A percentile compares a stretch with the other conserved stretches of the same genome.
These are phyloP conservation scores for Phytophthora kernoviae DNA, from an alignment of 352 stramenopile genomes.

Conservation along the genomic window DNA sequence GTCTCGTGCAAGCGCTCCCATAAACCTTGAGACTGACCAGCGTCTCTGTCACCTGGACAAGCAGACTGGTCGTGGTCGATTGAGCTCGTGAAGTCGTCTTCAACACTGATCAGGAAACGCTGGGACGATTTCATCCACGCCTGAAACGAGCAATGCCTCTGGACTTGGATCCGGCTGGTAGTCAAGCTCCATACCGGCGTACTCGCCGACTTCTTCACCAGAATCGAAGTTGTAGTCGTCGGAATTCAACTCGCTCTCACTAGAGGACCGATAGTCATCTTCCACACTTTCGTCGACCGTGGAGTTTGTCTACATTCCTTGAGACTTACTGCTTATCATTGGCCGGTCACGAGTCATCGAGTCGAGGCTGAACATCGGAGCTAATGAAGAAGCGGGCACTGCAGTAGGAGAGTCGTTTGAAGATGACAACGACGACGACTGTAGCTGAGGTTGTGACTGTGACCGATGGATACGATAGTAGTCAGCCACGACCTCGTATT, in stretches of 20 bases:
- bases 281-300: slow-evolving; percentile 15
- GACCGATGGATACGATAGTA: slow-evolving; percentile 12
- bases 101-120: slow-evolving; percentile 11
- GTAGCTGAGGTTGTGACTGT: neutral
- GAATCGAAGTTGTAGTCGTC: slow-evolving; percentile 26
- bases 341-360: neutral
- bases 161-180: slow-evolving; percentile 8
- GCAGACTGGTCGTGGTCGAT: no score
- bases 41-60: no score
- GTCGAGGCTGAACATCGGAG: neutral
- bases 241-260: slow-evolving; percentile 14
- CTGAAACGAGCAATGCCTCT: slow-evolving; percentile 6
- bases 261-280: slow-evolving; percentile 31
- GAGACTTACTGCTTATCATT: slow-evolving; percentile 21
- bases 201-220: neutral
- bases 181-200: neutral
- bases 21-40: no score
- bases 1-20: no score
- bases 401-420: neutral
- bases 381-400: neutral
- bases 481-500: slow-evolving; percentile 32
- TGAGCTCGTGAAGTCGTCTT: slow-evolving; percentile 17
- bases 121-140: slow-evolving; percentile 15
- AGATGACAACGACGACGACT: neutral
- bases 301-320: slow-evolving; percentile 20